phyloP scores from a whole-genome alignment of 208 protist species.

The Trypanosoma rangeli region DNA sequence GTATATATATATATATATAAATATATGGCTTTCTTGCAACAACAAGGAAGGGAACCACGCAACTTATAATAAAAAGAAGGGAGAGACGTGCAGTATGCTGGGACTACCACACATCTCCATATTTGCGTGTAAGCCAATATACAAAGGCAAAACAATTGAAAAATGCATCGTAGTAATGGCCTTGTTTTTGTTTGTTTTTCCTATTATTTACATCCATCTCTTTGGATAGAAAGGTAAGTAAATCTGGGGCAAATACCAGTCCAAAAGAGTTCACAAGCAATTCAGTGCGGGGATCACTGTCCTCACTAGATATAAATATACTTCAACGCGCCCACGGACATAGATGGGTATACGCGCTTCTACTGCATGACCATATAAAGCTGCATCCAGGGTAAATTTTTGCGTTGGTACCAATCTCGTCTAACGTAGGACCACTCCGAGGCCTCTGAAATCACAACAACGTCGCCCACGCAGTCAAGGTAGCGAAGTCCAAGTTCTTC shows the following conservation, averaged over 20 bases:
- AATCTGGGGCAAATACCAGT: not conserved
- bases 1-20: too few species aligned
- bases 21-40: not conserved
- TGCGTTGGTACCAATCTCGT: constrained; percentile 27
- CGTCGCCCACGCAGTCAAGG: constrained; percentile 27
- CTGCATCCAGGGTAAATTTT: constrained; percentile 43
- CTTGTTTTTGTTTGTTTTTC: not conserved
- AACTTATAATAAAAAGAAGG: not conserved
- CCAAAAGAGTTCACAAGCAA: not conserved
- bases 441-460: constrained; percentile 31
- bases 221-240: not conserved
- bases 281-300: not conserved
- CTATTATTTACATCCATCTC: not conserved
- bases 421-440: constrained; percentile 43
- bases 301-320: constrained; percentile 5
- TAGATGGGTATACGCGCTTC: constrained; percentile 8
- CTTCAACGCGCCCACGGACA: too few species aligned
- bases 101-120: not conserved
- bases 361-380: constrained; percentile 45
- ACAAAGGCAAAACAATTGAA: not conserved
- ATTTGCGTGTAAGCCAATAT: not conserved
- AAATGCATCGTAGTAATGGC: not conserved
- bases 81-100: not conserved
- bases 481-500: constrained; percentile 24
- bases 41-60: not conserved